Evolutionary conservation across 2,329 filamentous ascomycete species (phyloP).

Genomic region (Apiospora kogelbergensis): DNA sequence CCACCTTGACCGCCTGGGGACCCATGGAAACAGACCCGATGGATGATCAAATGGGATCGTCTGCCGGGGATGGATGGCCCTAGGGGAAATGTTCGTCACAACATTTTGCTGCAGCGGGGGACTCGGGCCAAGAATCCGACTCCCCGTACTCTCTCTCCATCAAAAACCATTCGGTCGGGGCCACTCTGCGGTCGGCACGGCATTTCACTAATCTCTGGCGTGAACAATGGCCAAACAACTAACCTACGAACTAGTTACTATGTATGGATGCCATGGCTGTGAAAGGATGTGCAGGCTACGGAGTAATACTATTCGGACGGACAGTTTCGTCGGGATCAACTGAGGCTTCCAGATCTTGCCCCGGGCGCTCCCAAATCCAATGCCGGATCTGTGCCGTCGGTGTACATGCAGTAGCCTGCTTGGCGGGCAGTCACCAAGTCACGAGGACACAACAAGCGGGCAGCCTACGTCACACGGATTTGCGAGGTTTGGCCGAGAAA

Average conservation of each 20-base stretch:
- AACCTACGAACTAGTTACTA: no score
- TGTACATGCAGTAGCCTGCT: not conserved
- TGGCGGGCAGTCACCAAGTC: not conserved
- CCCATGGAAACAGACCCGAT: not conserved
- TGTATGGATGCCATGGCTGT: no score
- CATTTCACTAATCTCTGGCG: not conserved
- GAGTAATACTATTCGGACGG: no score
- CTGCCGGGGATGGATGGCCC: not conserved
- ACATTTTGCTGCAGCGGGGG: not conserved
- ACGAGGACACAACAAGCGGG: not conserved
- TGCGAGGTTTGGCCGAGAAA: not conserved
- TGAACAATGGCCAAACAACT: not conserved
- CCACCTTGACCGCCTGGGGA: not conserved
- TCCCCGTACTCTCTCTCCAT: no score
- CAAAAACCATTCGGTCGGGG: not conserved
- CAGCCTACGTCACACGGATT: not conserved
- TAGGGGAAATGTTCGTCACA: slow-evolving; percentile 1
- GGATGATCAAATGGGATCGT: not conserved
- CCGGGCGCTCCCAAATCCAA: not conserved
- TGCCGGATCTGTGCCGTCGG: not conserved
- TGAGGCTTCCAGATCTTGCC: not conserved
- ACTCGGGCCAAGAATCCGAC: not conserved
- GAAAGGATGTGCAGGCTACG: no score
- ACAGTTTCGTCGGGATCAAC: not conserved
- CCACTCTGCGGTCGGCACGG: not conserved